phyloP scores from a whole-genome alignment of 345 rosid species.

The Mercurialis annua region DNA sequence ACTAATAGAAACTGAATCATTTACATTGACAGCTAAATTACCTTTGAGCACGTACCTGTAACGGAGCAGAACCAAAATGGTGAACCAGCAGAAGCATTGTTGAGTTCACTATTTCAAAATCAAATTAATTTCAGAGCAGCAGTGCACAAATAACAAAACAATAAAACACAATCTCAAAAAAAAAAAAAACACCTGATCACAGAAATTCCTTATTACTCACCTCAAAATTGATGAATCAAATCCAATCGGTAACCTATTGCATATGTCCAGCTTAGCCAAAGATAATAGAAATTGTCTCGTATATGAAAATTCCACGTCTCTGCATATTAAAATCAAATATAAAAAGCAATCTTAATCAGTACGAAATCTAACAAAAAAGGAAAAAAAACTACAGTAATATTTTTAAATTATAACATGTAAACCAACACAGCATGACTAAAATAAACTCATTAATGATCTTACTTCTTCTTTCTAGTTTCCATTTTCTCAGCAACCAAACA shows the following conservation, averaged over 20 bases:
- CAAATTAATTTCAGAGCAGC: not conserved
- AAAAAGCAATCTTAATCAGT: not conserved
- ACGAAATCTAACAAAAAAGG: not conserved
- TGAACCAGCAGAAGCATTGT: slow-evolving; percentile 12
- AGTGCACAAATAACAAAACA: not conserved
- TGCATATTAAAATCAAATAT: not conserved
- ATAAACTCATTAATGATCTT: not conserved
- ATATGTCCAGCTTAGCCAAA: slow-evolving; percentile 3
- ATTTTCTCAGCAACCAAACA: slow-evolving; percentile 14
- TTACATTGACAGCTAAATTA: not conserved
- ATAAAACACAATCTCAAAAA: not conserved
- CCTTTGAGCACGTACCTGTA: slow-evolving; percentile 22
- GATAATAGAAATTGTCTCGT: slow-evolving; percentile 14
- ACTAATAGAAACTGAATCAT: not conserved
- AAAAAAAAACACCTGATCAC: not conserved
- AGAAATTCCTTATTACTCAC: not conserved
- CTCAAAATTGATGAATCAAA: slow-evolving; percentile 17
- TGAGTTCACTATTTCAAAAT: slow-evolving; percentile 24
- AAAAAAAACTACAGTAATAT: slow-evolving; percentile 2
- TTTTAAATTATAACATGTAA: slow-evolving; percentile 5
- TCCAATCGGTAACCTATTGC: slow-evolving; percentile 16
- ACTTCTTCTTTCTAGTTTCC: not conserved
- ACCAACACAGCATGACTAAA: not conserved
- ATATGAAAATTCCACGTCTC: not conserved
- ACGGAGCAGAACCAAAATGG: not conserved